Base-by-base conservation (phyloP, 768 basidiomycete genomes). In the Naganishia friedmannii region DNA sequence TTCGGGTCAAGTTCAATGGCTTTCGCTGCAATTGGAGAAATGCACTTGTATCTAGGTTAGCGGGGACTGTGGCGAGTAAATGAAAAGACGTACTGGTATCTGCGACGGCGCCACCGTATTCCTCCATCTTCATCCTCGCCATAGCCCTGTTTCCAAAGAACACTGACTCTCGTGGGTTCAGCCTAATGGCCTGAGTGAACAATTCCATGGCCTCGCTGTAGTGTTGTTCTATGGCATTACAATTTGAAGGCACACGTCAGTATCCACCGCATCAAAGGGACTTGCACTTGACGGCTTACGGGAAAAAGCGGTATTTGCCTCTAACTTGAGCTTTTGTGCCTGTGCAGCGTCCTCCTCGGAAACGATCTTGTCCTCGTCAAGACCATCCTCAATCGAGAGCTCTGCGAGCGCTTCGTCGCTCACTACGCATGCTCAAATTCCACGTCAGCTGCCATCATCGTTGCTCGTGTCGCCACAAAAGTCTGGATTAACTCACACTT, bases 131-230 rank as follows among this genome's bases (percentile, higher is more conserved):
- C 82, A 94, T 92, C 63, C 95, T 87, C 17, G 91, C 86, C 81
- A 92, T 91, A 1, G 96, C 93, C 45, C 95, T 86, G 82, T 98
- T 98, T 78, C 90, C 93, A 90, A 91, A 98, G 65, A 95, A 81
- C 17, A 92, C 93, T 65, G 93, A 83, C 75, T 97, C 95, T 67
- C 84, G 83, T 0, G 93, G 93, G 78, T 99, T 93, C 77, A 88
- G 86, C 73, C 89, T 88, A 74, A 98, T 90, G 1, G 95, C 92
- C 45, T 88, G 82, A 2, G 89, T 86, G 80, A 98, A 99, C 45
- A 96, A 82, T 48, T 86, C 84, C 12, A 90, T 88, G 13, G 94
- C 92, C 19, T 82, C 79, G 26, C 85, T 84, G 79, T 93, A 98
- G 74, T 90, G 87, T 79, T 92, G 90, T 85, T 70, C 73, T 77